These are phyloP conservation scores for Malus asiatica DNA, from an alignment of 306 rosid genomes.

Conservation along the genomic window DNA sequence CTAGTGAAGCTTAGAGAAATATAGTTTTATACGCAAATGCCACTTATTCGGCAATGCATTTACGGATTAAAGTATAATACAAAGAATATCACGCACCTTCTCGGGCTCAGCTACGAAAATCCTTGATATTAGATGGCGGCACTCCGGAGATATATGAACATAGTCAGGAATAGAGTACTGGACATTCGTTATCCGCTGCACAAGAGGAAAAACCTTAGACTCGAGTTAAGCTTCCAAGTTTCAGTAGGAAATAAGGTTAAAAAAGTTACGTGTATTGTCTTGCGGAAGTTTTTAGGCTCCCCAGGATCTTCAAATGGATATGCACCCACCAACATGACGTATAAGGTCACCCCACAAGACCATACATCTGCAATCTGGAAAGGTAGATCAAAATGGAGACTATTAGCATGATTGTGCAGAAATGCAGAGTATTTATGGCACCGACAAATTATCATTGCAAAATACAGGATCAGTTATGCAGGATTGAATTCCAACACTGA, in stretches of 20 bases:
- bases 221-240: background rate
- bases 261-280: constrained; percentile 65
- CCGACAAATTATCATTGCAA: too few relatives aligned
- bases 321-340: constrained; percentile 98
- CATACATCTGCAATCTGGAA: constrained; percentile 95
- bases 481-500: background rate
- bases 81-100: constrained; percentile 35
- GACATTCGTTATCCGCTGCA: constrained; percentile 90
- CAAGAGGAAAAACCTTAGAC: constrained; percentile 9
- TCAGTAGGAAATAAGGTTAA: background rate
- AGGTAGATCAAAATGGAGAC: background rate
- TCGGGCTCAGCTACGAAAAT: constrained; percentile 87
- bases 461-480: background rate
- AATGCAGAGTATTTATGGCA: background rate
- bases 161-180: constrained; percentile 95
- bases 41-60: background rate
- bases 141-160: constrained; percentile 82
- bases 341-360: constrained; percentile 98
- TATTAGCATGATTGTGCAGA: background rate
- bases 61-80: too few relatives aligned
- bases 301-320: constrained; percentile 96
- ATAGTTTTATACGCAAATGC: background rate
- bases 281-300: constrained; percentile 94
- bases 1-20: background rate
- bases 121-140: constrained; percentile 80